Evolutionary conservation across 192 early-diverging fungal genomes (phyloP).

Genomic region (Coemansia guatemalensis): DNA sequence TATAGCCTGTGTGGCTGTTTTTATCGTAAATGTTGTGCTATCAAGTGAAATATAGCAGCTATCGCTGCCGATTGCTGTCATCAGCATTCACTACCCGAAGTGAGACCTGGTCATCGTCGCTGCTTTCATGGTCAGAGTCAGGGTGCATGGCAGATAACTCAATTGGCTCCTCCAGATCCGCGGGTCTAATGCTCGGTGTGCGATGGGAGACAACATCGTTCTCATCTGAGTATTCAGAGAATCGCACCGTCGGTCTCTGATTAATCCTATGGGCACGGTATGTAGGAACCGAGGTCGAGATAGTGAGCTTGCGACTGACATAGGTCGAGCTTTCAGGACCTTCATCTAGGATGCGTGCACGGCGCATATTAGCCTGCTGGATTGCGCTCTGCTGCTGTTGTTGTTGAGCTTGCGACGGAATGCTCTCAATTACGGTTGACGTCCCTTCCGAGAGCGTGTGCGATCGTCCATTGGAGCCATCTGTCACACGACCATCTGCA

Average conservation of each 20-base stretch:
- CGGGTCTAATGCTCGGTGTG: background rate
- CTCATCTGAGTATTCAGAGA: constrained; percentile 2
- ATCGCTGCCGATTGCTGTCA: background rate
- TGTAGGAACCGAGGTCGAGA: constrained; percentile 23
- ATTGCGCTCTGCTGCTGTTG: constrained; percentile 3
- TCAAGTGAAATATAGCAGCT: background rate
- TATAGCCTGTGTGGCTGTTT: background rate
- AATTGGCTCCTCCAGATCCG: background rate
- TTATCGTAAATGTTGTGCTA: background rate
- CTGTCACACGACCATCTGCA: background rate
- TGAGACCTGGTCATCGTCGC: constrained; percentile 1
- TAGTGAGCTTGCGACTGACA: constrained; percentile 34
- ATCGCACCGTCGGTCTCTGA: background rate
- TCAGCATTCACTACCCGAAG: constrained; percentile 3
- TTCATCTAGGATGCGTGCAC: constrained; percentile 28
- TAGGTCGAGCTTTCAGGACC: background rate
- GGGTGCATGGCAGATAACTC: constrained; percentile 2
- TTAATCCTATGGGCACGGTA: constrained; percentile 12
- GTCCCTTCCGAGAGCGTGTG: constrained; percentile 21
- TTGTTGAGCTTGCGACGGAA: background rate
- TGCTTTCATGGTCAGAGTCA: constrained; percentile 7
- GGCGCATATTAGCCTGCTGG: constrained; percentile 18
- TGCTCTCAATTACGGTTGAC: constrained; percentile 27
- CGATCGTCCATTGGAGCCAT: background rate
- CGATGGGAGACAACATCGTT: background rate